Conservation (phyloP, 768 basidiomycete species). For the Lactarius pseudohatsudake region DNA sequence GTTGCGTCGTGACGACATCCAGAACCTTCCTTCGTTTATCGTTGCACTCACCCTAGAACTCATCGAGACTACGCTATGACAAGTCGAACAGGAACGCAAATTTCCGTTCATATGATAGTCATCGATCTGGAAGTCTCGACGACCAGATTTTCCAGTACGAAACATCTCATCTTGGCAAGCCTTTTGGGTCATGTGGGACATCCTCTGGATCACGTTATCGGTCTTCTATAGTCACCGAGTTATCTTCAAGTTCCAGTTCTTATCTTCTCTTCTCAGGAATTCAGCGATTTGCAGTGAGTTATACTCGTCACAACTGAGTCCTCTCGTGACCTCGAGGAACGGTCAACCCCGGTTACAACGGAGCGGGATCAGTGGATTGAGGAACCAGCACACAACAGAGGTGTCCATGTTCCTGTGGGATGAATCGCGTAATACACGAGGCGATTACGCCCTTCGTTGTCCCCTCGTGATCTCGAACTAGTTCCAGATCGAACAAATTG, state of each 20-base stretch:
- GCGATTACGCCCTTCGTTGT: neutral
- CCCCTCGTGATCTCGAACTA: neutral
- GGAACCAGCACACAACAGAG: neutral
- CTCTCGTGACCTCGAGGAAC: neutral
- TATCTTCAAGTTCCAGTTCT: neutral
- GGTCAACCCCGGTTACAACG: neutral
- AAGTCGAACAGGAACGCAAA: neutral
- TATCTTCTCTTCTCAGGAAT: neutral
- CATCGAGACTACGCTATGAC: neutral
- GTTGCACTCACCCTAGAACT: neutral
- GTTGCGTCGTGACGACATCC: constrained; percentile 3
- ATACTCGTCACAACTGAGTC: neutral
- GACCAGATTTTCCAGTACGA: neutral
- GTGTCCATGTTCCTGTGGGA: neutral
- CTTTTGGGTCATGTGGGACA: neutral
- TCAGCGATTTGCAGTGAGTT: neutral
- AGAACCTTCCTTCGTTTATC: neutral
- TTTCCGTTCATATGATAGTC: neutral
- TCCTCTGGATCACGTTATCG: neutral
- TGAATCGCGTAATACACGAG: constrained; percentile 12
- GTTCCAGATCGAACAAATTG: neutral
- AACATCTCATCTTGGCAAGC: neutral
- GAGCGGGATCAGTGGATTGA: neutral
- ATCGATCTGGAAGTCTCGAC: neutral
- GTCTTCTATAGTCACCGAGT: neutral